Base-by-base conservation (phyloP, 2,329 filamentous ascomycete genomes). In the Trichophyton verrucosum region DNA sequence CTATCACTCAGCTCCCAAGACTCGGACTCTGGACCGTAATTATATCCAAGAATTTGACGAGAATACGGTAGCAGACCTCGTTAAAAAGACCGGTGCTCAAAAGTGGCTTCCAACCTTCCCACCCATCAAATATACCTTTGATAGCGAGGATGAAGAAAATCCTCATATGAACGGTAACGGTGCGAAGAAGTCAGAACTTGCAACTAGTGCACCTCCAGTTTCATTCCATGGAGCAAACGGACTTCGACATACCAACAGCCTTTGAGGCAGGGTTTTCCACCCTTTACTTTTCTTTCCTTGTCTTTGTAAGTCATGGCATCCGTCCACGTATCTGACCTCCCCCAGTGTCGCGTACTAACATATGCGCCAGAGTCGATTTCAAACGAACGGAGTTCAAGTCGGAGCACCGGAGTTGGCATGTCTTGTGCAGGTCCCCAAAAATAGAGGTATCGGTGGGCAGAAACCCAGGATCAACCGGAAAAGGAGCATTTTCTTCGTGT, bases 1-100 rank as follows among this genome's bases (percentile, higher is more conserved):
- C 64, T 75, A 77, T 0, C 91, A 85, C 66, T 77, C 81, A 0
- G 72, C 70, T 40, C 74, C 75, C 0, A 83, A 83, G 63, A 74
- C 77, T 15, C 77, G 81, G 33, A 69, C 73, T 4, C 59, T 71
- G 5, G 70, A 72, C 57, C 64, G 66, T 42, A 65, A 61, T 17
- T 72, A 67, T 60, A 72, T 72, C 38, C 63, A 65, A 17, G 58
- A 38, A 9, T 71, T 69, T 55, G 67, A 71, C 22, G 47, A 60
- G 24, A 66, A 64, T 15, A 63, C 61, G 13, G 65, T 72, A 15
- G 53, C 60, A 9, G 61, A 64, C 8, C 40, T 67, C 38, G 65
- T 63, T 20, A 62, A 66, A 5, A 36, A 44, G 20, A 63, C 65
- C 20, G 65, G 64, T 24, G 69, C 63, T 36, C 55, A 61, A 20